Conservation (phyloP, 1,284 basidiomycete species). For the Trichosporon sp. region DNA sequence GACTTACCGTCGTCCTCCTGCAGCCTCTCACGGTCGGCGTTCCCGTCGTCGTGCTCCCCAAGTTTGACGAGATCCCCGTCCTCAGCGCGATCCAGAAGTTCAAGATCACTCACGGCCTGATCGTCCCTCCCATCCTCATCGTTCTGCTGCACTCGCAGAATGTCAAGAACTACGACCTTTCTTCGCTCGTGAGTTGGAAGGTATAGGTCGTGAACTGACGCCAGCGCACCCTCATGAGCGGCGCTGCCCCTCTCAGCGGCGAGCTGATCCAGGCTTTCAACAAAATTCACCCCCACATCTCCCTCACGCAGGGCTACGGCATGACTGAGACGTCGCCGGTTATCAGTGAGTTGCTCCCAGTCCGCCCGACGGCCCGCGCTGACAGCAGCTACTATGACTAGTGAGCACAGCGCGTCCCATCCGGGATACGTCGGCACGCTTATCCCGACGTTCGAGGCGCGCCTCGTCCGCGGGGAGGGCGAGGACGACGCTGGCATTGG, state of each 20-base stretch:
- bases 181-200: constrained; percentile 18
- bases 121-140: constrained; percentile 82
- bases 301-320: constrained; percentile 50
- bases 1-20: constrained; percentile 52
- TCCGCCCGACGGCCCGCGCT: constrained; percentile 8
- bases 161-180: constrained; percentile 65
- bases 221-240: constrained; percentile 64
- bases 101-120: constrained; percentile 59
- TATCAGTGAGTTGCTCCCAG: constrained; percentile 7
- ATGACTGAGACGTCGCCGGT: constrained; percentile 53
- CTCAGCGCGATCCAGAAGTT: constrained; percentile 67
- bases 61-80: constrained; percentile 58
- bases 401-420: constrained; percentile 7
- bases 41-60: constrained; percentile 63
- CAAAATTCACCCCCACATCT: constrained; percentile 21
- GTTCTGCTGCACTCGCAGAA: constrained; percentile 52
- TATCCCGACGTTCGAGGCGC: constrained; percentile 70
- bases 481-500: constrained; percentile 54
- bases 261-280: constrained; percentile 35
- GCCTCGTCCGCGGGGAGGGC: constrained; percentile 57
- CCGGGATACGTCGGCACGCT: constrained; percentile 68
- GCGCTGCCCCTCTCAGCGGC: constrained; percentile 72
- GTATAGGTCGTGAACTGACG: constrained; percentile 46
- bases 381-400: constrained; percentile 1
- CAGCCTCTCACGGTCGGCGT: constrained; percentile 60